Percentiles rank a stretch among this genome's conserved stretches.
Conservation (phyloP, 2,329 filamentous ascomycete genomes). For the Magnaporthales sp. region DNA sequence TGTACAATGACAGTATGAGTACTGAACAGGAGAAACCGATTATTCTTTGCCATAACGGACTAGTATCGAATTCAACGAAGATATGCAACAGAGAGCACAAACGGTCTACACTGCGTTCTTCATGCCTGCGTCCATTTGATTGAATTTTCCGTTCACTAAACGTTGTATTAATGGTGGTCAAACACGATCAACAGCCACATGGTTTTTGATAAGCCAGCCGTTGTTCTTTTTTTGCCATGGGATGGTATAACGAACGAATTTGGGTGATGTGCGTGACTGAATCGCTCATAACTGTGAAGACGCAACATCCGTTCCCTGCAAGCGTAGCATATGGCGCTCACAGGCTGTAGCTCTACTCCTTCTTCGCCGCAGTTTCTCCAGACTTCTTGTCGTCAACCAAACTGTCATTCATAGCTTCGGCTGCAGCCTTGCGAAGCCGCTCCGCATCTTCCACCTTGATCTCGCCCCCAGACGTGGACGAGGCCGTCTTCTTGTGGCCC, state of each 20-base stretch:
- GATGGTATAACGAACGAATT: neutral
- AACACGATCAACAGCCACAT: neutral
- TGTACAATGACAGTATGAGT: neutral
- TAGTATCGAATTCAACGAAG: neutral
- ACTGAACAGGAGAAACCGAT: neutral
- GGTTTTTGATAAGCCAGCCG: neutral
- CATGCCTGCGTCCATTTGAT: neutral
- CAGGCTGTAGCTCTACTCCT: neutral
- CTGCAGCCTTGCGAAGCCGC: conserved; percentile 17
- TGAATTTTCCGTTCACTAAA: neutral
- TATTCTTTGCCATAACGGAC: neutral
- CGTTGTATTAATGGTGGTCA: neutral
- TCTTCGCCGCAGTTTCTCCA: conserved; percentile 3
- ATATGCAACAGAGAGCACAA: neutral
- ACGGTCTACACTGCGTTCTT: neutral
- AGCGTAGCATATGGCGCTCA: neutral
- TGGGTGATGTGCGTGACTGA: neutral
- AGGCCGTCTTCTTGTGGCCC: conserved; percentile 3
- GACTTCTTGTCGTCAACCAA: conserved; percentile 15
- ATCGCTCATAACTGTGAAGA: neutral
- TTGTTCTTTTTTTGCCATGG: neutral
- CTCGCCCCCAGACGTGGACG: conserved; percentile 6
- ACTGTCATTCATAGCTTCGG: conserved; percentile 18
- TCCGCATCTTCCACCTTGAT: conserved; percentile 13
- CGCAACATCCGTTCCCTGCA: neutral